Conservation (phyloP, 2,329 filamentous ascomycete genomes). For the Fusarium sp. region DNA sequence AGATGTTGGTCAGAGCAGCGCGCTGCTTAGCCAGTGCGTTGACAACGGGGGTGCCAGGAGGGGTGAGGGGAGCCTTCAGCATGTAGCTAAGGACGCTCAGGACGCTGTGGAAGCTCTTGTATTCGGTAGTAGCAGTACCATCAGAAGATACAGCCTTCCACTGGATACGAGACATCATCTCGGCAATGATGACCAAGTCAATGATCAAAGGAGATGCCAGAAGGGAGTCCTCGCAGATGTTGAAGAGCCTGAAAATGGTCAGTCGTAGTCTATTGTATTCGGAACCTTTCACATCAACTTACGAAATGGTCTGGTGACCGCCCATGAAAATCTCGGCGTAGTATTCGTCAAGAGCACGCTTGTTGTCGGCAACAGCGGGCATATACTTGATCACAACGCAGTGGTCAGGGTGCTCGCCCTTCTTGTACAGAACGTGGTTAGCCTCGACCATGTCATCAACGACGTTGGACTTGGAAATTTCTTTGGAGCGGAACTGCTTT, state of each 20-base stretch:
- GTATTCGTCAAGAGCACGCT: constrained; percentile 98
- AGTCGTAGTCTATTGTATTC: not conserved
- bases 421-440: constrained; percentile 88
- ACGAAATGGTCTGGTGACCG: constrained; percentile 95
- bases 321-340: constrained; percentile 99
- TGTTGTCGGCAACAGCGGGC: constrained; percentile 98
- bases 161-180: constrained; percentile 98
- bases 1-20: constrained; percentile 94
- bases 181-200: constrained; percentile 88
- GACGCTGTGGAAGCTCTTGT: constrained; percentile 95
- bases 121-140: constrained; percentile 69
- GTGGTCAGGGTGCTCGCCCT: constrained; percentile 96
- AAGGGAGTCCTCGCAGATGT: constrained; percentile 98
- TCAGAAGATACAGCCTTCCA: constrained; percentile 75
- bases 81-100: constrained; percentile 98
- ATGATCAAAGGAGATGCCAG: constrained; percentile 97
- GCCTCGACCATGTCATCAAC: constrained; percentile 99
- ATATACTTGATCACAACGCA: constrained; percentile 99
- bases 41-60: constrained; percentile 92
- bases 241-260: constrained; percentile 77
- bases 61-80: constrained; percentile 95
- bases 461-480: constrained; percentile 99
- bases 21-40: constrained; percentile 97
- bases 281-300: constrained; percentile 46
- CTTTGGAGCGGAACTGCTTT: constrained; percentile 98